Evolutionary conservation across 2,329 filamentous ascomycete species (phyloP).

Genomic region (Pyrenochaeta sp.): DNA sequence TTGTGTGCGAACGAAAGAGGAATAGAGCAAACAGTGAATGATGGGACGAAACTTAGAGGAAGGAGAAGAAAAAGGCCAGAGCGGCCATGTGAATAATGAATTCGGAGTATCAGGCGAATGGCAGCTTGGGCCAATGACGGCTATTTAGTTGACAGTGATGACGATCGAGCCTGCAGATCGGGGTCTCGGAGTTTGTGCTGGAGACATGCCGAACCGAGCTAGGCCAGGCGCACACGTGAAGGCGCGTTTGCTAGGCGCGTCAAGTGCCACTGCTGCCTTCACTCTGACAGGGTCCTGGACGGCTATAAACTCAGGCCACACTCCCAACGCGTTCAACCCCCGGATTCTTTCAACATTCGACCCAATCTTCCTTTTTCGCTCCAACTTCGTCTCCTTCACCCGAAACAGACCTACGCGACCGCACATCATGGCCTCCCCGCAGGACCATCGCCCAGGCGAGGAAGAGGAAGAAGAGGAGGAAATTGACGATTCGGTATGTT

Average conservation of each 20-base stretch:
- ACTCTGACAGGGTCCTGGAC: too few relatives aligned
- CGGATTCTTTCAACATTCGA: too few relatives aligned
- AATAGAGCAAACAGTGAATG: slow-evolving; percentile 2
- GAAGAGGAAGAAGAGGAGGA: slow-evolving; percentile 75
- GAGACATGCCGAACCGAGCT: slow-evolving; percentile 3
- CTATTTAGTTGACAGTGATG: slow-evolving; percentile 22
- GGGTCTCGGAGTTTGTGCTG: neutral
- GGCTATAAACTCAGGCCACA: too few relatives aligned
- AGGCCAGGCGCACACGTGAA: slow-evolving; percentile 23
- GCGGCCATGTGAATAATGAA: slow-evolving; percentile 28
- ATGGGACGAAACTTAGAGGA: slow-evolving; percentile 1
- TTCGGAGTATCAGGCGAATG: slow-evolving; percentile 7
- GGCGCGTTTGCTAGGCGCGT: slow-evolving; percentile 31
- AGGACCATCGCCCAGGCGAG: slow-evolving; percentile 44
- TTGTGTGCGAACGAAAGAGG: slow-evolving; percentile 42
- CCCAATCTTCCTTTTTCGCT: too few relatives aligned
- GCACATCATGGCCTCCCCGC: slow-evolving; percentile 39
- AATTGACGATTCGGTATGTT: slow-evolving; percentile 68
- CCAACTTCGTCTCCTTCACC: too few relatives aligned
- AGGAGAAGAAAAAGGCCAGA: slow-evolving; percentile 24
- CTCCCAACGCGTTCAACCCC: too few relatives aligned
- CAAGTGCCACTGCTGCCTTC: slow-evolving; percentile 35
- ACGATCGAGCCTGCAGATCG: slow-evolving; percentile 37
- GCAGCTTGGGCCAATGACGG: slow-evolving; percentile 36
- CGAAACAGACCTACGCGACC: too few relatives aligned